Evolutionary conservation across 202 grass and related monocot species (phyloP).

Genomic region (Schoenoplectus tabernaemontani): DNA sequence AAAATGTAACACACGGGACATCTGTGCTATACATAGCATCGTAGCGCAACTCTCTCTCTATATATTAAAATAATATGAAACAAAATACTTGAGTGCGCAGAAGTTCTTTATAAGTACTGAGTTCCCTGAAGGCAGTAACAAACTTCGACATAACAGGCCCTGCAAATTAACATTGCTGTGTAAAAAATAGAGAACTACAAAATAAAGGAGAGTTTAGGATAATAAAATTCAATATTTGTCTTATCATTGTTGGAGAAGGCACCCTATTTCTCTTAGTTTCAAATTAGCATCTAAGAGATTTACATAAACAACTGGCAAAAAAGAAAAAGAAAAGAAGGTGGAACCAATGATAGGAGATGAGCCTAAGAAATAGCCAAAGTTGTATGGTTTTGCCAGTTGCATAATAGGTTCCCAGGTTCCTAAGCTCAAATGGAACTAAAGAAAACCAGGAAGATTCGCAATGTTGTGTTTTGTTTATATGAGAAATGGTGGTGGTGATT

Average conservation of each 20-base stretch:
- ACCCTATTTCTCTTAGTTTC: background rate
- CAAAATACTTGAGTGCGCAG: conserved; percentile 83
- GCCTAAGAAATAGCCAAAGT: background rate
- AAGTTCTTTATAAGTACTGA: conserved; percentile 93
- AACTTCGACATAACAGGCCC: conserved; percentile 99
- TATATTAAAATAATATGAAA: background rate
- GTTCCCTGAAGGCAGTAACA: conserved; percentile 89
- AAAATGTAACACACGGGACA: no score
- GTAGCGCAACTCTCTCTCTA: background rate
- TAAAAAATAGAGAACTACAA: background rate
- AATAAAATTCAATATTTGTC: background rate
- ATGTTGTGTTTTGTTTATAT: background rate
- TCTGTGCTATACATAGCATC: no score
- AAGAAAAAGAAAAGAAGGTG: background rate
- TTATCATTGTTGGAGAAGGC: background rate
- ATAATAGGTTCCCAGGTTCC: background rate
- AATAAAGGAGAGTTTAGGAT: background rate
- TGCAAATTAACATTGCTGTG: conserved; percentile 33
- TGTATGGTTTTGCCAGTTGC: background rate
- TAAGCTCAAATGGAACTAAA: background rate
- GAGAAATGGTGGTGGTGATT: background rate
- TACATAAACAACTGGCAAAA: background rate
- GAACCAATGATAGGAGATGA: background rate
- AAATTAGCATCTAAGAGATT: background rate
- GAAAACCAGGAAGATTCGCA: background rate